Evolutionary conservation across 2,329 filamentous ascomycete species (phyloP), one percentile per base, ranked within the genome.

Genomic region (Aureobasidium sp.): DNA sequence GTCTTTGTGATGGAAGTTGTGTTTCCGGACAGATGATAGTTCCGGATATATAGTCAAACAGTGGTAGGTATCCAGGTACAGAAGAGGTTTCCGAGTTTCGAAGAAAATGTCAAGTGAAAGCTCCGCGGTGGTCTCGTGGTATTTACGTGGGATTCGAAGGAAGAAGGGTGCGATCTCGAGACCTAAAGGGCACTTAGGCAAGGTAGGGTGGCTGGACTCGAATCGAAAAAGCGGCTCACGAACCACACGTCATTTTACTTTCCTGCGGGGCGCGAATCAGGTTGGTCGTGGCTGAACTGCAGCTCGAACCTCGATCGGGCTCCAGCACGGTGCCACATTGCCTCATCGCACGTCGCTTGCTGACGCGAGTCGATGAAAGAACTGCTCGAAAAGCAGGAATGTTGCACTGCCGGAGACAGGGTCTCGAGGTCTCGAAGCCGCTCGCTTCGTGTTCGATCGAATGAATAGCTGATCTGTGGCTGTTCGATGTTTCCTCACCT

Each of bases 321-420:
- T 15, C 42, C 15, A 37, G 55, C 55, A 34, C 57, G 11, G 57
- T 60, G 45, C 57, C 45, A 60, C 57, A 60, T 60, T 60, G 57
- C 57, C 57, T 60, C 57, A 60, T 60, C 57, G 57, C 45, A 60
- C 57, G 36, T 60, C 36, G 57, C 29, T 45, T 60, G 39, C 57
- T 60, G 44, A 60, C 57, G 57, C 57, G 57, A 49, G 34, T 22
- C 57, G 36, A 60, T 42, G 22, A 36, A 59, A 59, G 42, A 15
- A 59, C 25, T 36, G 29, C 22, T 27, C 29, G 42, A 39, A 59
- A 59, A 60, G 31, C 57, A 49, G 45, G 57, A 42, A 60, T 60
- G 57, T 25, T 51, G 45, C 45, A 51, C 25, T 39, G 31, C 57
- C 57, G 34, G 17, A 8, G 57, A 22, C 45, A 51, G 57, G 57